Conservation (phyloP, 2,329 filamentous ascomycete species). For the Exophiala mesophila region DNA sequence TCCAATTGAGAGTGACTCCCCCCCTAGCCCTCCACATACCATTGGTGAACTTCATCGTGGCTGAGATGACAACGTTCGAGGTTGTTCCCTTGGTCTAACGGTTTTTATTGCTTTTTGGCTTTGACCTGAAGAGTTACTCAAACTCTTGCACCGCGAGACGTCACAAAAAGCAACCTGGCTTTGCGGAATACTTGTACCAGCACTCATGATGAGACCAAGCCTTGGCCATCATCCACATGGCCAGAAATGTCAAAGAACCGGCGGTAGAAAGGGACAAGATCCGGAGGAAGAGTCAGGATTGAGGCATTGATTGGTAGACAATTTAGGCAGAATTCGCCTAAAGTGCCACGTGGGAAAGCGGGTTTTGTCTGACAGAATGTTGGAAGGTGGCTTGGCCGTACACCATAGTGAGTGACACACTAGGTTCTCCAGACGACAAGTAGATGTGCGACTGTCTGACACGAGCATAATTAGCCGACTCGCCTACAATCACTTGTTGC, state of each 20-base stretch:
- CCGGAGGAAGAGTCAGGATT: not conserved
- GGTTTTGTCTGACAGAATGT: too few relatives aligned
- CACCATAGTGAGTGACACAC: too few relatives aligned
- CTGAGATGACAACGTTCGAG: not conserved
- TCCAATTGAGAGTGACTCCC: slow-evolving; percentile 34
- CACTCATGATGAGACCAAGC: not conserved
- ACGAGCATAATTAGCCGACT: too few relatives aligned
- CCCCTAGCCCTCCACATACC: slow-evolving; percentile 37
- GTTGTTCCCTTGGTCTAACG: not conserved
- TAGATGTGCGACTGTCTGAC: too few relatives aligned
- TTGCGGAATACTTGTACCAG: not conserved
- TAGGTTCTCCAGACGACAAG: too few relatives aligned
- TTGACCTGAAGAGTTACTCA: too few relatives aligned
- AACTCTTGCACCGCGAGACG: too few relatives aligned
- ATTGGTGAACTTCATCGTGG: slow-evolving; percentile 39
- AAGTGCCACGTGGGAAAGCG: too few relatives aligned
- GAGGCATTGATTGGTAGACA: not conserved
- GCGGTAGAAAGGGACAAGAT: not conserved
- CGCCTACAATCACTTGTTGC: too few relatives aligned
- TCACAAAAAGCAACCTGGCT: not conserved
- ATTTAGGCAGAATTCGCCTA: not conserved
- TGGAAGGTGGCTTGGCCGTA: too few relatives aligned
- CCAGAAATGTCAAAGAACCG: not conserved
- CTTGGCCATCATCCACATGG: not conserved
- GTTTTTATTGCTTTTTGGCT: not conserved